Evolutionary conservation across 371 early-diverging fungal species (phyloP).

Genomic region (Mucor sp.): DNA sequence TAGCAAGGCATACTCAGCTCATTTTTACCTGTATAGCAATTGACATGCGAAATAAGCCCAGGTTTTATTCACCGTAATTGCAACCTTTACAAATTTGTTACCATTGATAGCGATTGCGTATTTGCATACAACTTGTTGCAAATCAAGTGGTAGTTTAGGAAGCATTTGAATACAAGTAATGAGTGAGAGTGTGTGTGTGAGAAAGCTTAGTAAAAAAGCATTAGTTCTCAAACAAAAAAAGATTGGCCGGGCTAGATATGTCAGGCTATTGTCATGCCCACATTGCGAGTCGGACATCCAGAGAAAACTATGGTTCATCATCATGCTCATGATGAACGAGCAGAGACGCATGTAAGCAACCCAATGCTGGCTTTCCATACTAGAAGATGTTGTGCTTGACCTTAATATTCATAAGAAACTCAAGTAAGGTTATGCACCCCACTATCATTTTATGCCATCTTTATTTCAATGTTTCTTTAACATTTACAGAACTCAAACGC

Average conservation of each 20-base stretch:
- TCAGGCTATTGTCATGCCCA: no score
- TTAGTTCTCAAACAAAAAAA: neutral
- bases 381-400: no score
- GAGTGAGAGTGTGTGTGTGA: neutral
- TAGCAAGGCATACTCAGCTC: neutral
- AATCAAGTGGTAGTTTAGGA: conserved; percentile 8
- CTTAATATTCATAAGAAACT: no score
- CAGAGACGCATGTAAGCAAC: no score
- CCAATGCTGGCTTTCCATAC: no score
- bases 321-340: no score
- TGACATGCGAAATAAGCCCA: conserved; percentile 23
- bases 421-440: no score
- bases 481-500: no score
- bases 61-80: conserved; percentile 7
- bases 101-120: neutral
- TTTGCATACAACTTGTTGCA: conserved; percentile 14
- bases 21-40: conserved; percentile 10
- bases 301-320: no score
- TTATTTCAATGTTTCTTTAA: no score
- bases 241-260: neutral
- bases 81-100: conserved; percentile 2
- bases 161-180: neutral
- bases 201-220: neutral
- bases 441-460: no score
- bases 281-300: no score